These are phyloP conservation scores for Fraxinus americana DNA, from an alignment of 257 asterid species.

Conservation along the genomic window DNA sequence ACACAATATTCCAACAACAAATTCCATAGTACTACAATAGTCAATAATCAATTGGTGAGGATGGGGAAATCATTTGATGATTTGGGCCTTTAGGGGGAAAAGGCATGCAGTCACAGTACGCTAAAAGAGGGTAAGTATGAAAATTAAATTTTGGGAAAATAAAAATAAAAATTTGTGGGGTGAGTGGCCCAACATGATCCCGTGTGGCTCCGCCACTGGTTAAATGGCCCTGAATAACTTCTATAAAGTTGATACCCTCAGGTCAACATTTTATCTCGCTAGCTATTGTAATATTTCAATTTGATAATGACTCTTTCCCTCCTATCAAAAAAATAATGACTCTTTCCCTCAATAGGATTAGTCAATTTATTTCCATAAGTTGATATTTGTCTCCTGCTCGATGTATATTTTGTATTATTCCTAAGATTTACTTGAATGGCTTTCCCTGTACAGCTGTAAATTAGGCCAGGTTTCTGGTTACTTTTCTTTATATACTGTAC, in stretches of 20 bases:
- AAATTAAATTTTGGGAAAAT: too few relatives aligned
- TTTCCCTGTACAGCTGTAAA: background rate
- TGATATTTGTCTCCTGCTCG: background rate
- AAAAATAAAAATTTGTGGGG: too few relatives aligned
- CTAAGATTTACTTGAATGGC: conserved; percentile 17
- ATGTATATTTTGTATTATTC: background rate
- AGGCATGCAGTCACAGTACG: too few relatives aligned
- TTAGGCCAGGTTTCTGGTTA: background rate
- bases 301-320: background rate
- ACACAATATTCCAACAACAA: too few relatives aligned
- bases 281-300: background rate
- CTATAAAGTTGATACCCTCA: background rate
- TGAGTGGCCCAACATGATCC: too few relatives aligned
- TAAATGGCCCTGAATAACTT: background rate
- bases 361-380: background rate
- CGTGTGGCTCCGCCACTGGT: too few relatives aligned
- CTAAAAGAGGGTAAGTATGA: too few relatives aligned
- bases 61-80: too few relatives aligned
- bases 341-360: background rate
- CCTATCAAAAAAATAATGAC: background rate
- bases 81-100: too few relatives aligned
- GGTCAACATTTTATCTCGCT: background rate
- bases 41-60: too few relatives aligned
- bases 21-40: too few relatives aligned
- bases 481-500: background rate